These are phyloP conservation scores for Zygoascus ofunaensis DNA, from an alignment of 805 yeast genomes.

Conservation along the genomic window DNA sequence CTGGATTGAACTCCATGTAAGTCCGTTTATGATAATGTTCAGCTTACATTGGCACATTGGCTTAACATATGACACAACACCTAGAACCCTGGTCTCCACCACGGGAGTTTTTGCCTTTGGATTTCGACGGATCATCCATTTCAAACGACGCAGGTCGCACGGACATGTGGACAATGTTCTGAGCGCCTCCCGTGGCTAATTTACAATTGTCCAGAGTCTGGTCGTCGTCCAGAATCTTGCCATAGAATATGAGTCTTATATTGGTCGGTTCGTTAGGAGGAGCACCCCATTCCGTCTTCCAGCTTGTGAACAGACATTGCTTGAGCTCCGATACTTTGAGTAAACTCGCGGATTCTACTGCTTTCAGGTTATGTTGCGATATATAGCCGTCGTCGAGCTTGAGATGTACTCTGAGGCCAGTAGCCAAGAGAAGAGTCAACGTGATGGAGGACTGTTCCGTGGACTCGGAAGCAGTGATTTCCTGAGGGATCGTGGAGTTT, in stretches of 20 bases:
- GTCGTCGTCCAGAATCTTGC: constrained; percentile 23
- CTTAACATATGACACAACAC: constrained; percentile 12
- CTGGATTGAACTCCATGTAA: too few species aligned
- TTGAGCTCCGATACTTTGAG: constrained; percentile 15
- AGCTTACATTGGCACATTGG: too few species aligned
- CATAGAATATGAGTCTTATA: constrained; percentile 27
- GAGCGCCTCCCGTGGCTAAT: constrained; percentile 12
- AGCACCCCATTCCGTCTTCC: constrained; percentile 22
- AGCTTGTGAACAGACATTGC: constrained; percentile 14
- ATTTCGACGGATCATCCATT: constrained; percentile 8
- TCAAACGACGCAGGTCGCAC: constrained; percentile 25
- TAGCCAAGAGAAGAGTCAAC: constrained; percentile 18
- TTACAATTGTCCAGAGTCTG: constrained; percentile 17
- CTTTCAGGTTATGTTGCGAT: constrained; percentile 13
- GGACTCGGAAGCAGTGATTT: neutral
- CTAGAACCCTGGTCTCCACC: constrained; percentile 5
- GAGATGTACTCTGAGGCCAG: constrained; percentile 17
- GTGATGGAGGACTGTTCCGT: constrained; percentile 1
- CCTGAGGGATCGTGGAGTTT: neutral
- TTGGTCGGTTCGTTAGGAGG: constrained; percentile 13
- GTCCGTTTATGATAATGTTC: too few species aligned
- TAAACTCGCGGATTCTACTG: constrained; percentile 14
- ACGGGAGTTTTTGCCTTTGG: neutral
- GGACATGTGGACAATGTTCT: constrained; percentile 26
- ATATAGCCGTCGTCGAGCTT: constrained; percentile 15